phyloP scores from a whole-genome alignment of 805 yeast species.

The Peterozyma toletana region DNA sequence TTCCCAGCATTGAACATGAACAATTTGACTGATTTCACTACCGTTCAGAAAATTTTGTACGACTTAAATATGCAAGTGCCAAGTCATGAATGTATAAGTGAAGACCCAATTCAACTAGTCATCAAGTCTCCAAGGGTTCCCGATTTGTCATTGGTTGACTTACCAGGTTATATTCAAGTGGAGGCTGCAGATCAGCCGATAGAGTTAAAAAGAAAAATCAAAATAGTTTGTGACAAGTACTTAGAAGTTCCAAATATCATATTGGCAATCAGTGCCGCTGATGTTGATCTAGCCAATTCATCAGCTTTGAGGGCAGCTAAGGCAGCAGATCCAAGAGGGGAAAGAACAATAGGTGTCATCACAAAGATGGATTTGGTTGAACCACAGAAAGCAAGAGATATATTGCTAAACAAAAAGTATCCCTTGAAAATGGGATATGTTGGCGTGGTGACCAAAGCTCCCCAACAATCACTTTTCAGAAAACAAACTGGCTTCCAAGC shows the following conservation, averaged over 20 bases:
- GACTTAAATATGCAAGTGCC: constrained; percentile 95
- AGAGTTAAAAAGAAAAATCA: constrained; percentile 71
- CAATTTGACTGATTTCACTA: constrained; percentile 79
- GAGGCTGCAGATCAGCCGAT: constrained; percentile 96
- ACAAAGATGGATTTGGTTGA: constrained; percentile 90
- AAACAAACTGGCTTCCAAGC: constrained; percentile 54
- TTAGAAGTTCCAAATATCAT: constrained; percentile 89
- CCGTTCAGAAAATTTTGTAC: constrained; percentile 78
- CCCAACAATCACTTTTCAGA: constrained; percentile 43
- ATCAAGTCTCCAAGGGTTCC: constrained; percentile 88
- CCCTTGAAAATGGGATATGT: constrained; percentile 96
- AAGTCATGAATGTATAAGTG: constrained; percentile 74
- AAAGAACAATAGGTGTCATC: constrained; percentile 92
- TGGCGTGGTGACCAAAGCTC: constrained; percentile 90
- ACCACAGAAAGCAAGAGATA: constrained; percentile 59
- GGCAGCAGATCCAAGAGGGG: constrained; percentile 86
- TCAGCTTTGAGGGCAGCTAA: constrained; percentile 90
- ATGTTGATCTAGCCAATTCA: constrained; percentile 95
- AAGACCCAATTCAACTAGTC: constrained; percentile 89
- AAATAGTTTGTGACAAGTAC: constrained; percentile 76
- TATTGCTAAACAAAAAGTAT: constrained; percentile 72
- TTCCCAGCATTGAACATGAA: constrained; percentile 84
- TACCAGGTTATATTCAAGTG: constrained; percentile 96
- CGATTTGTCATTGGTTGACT: constrained; percentile 86
- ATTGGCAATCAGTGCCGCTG: constrained; percentile 94